A percentile compares a stretch with the other conserved stretches of the same genome.
phyloP scores from a whole-genome alignment of 176 grass and related monocot genomes.

The Pharus latifolius region DNA sequence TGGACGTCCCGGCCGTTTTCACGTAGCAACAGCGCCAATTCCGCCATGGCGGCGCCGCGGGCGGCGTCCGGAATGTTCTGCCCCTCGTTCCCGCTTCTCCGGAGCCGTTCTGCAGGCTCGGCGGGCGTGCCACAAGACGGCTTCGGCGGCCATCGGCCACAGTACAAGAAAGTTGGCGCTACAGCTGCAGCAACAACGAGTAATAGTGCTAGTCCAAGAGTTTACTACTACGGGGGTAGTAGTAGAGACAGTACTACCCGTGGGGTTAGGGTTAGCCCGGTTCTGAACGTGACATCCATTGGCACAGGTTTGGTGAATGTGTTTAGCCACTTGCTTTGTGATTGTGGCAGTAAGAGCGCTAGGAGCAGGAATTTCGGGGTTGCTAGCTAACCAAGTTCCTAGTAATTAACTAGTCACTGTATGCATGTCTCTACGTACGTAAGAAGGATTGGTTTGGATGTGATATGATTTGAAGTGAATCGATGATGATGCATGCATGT shows the following conservation, averaged over 20 bases:
- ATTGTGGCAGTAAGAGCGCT: constrained; percentile 24
- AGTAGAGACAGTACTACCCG: neutral
- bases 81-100: constrained; percentile 32
- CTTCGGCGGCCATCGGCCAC: neutral
- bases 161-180: neutral
- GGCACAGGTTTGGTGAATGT: constrained; percentile 18
- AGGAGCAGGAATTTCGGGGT: constrained; percentile 14
- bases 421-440: neutral
- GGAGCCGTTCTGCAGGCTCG: constrained; percentile 37
- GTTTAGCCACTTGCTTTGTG: constrained; percentile 39
- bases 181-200: neutral
- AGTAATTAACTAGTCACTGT: neutral
- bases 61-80: constrained; percentile 23
- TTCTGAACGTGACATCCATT: constrained; percentile 41
- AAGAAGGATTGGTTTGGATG: neutral
- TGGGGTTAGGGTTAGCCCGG: constrained; percentile 39
- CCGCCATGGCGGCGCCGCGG: neutral
- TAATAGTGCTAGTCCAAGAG: neutral
- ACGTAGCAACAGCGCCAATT: constrained; percentile 46
- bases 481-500: neutral
- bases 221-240: constrained; percentile 22
- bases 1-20: constrained; percentile 23
- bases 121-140: neutral
- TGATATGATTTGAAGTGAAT: neutral
- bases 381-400: neutral